Base-by-base conservation (phyloP, 2,329 filamentous ascomycete genomes). In the Aspergillus viridinutans region DNA sequence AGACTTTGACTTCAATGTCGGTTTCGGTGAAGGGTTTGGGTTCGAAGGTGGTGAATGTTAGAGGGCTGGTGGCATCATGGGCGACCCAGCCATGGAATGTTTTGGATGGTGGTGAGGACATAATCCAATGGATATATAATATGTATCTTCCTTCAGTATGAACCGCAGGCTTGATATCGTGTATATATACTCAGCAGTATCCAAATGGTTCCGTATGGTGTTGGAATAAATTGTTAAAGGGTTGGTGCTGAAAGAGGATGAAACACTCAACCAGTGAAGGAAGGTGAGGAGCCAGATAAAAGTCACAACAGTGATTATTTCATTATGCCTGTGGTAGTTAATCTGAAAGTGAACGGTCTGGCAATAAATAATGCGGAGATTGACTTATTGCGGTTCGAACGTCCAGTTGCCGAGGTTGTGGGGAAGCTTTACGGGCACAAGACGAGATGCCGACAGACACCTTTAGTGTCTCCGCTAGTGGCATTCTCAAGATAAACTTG, bases 1-100 rank as follows among this genome's bases (percentile, higher is more conserved):
- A 82, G 61, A 89, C 74, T 66, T 83, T 78, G 63, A 89, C 85
- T 66, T 89, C 86, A 54, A 89, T 75, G 60, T 89, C 86, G n/a
- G 78, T 82, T 65, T 86, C 83, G 21, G 83, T 79, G 57, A 74
- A 78, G 10, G 73, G 69, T 55, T 78, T 78, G 2, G 76, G 74
- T 9, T 65, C 63, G 65, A 73, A 79, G 21, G 64, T 65, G 40
- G 68, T 71, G 63, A 66, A 72, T 26, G 62, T 67, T 21, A 76
- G 62, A 5, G 54, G 69, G 32, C 60, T 67, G 43, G 64, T 73
- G 49, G 72, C 67, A 42, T 71, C 64, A 49, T 70, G 67, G 56
- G 74, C 68, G 23, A 76, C 73, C 74, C 73, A 76, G 65, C 74
- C 74, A 38, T 69, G 64, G 64, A 72, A 76, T 38, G 62, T 67